Evolutionary conservation across 371 early-diverging fungal species (phyloP).

Genomic region (Batkoa obscura): DNA sequence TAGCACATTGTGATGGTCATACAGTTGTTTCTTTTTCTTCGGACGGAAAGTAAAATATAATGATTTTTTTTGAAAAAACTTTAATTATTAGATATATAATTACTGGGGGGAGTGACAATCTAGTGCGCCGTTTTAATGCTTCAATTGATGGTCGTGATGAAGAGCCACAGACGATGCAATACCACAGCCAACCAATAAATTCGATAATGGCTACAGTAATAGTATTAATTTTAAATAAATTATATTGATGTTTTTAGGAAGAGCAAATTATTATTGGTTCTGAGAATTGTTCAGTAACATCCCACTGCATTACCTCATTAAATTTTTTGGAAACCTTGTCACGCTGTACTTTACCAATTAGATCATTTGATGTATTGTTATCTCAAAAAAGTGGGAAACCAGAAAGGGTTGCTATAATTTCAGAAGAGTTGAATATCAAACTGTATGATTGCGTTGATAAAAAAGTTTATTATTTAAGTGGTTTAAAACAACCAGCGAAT

Average conservation of each 20-base stretch:
- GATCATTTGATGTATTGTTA: too few species aligned
- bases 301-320: neutral
- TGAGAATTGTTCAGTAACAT: neutral
- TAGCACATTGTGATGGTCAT: neutral
- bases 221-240: neutral
- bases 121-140: neutral
- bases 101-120: neutral
- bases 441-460: neutral
- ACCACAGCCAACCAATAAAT: neutral
- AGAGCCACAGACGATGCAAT: neutral
- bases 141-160: neutral
- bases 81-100: neutral
- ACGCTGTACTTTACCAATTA: neutral
- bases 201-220: conserved; percentile 1
- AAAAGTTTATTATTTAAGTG: neutral
- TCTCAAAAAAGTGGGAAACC: neutral
- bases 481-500: neutral
- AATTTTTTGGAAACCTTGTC: neutral
- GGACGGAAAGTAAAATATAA: neutral
- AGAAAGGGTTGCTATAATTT: neutral
- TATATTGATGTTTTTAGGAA: neutral
- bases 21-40: neutral
- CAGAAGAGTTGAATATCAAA: neutral
- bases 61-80: neutral
- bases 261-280: neutral